These are phyloP conservation scores for Quillaja saponaria DNA, from an alignment of 306 rosid species.

Conservation along the genomic window DNA sequence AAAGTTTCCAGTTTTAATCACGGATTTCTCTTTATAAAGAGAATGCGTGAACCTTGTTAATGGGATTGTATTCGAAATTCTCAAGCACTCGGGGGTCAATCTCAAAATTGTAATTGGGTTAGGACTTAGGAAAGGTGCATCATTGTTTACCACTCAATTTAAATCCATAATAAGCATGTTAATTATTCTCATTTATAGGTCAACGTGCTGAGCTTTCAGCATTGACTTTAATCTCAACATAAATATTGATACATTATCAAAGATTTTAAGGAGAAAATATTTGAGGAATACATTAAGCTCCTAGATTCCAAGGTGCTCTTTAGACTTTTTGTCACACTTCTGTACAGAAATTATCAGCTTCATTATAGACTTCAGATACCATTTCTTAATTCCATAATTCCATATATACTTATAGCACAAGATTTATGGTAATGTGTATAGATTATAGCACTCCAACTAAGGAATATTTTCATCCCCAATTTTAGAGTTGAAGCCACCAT, in stretches of 20 bases:
- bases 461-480: conserved; percentile 37
- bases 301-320: conserved; percentile 1
- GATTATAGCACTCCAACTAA: neutral
- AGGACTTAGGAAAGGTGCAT: conserved; percentile 23
- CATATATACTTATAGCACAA: conserved; percentile 4
- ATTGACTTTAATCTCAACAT: too few relatives aligned
- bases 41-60: too few relatives aligned
- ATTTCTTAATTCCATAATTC: neutral
- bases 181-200: too few relatives aligned
- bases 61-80: too few relatives aligned
- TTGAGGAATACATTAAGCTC: neutral
- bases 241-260: neutral
- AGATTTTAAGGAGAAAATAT: too few relatives aligned
- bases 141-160: conserved; percentile 5
- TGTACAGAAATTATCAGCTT: conserved; percentile 10
- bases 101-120: conserved; percentile 19
- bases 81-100: neutral
- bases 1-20: too few relatives aligned
- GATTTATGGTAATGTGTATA: neutral
- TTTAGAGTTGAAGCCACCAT: conserved; percentile 18
- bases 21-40: too few relatives aligned
- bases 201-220: too few relatives aligned
- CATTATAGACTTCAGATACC: conserved; percentile 7
- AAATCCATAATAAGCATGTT: too few relatives aligned
- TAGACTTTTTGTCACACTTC: conserved; percentile 11